Evolutionary conservation across 306 rosid species (phyloP), one percentile per base, ranked within the genome.

Genomic region (Lathyrus sativus): DNA sequence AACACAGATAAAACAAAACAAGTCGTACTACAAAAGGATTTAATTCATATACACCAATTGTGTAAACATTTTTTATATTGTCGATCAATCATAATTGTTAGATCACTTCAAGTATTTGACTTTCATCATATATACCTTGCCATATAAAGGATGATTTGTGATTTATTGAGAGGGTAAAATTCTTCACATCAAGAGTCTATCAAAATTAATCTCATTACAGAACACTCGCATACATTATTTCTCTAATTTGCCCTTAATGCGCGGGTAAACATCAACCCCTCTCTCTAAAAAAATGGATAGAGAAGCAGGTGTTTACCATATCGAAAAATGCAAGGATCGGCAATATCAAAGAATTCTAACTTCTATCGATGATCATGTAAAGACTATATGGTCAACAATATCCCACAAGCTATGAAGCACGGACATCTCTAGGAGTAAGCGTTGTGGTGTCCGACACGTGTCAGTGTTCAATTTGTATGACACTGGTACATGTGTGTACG

Each of bases 341-440:
- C 35, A 68, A 13, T 17, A 42, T 14, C 19, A 42, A 35, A 43
- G 5, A 65, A 35, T 63, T 65, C 63, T 59, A 22, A 67, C 12
- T 51, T 50, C 24, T 5, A 48, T 44, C 28, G 8, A 41, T 22
- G 49, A 13, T 33, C 37, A 33, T 44, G 29, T 22, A 18, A 19
- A 9, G 19, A 12, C 9, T 38, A 15, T 8, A 39, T 39, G 50
- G 33, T 24, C 49, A 71, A 12, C 15, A 45, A 71, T 12, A 33
- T 43, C 67, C 19, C 15, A 7, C 14, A 33, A 33, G 8, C 37
- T 33, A 33, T 33, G 37, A 33, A 33, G 37, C 8, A 33, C 8
- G 1, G 8, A 6, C 37, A 33, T 6, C 37, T 33, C 7, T 33
- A 33, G 37, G 37, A 33, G 8, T 33, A 33, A 8, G 37, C 7